These are phyloP conservation scores for Solanum peruvianum DNA, from an alignment of 257 asterid genomes.

Conservation along the genomic window DNA sequence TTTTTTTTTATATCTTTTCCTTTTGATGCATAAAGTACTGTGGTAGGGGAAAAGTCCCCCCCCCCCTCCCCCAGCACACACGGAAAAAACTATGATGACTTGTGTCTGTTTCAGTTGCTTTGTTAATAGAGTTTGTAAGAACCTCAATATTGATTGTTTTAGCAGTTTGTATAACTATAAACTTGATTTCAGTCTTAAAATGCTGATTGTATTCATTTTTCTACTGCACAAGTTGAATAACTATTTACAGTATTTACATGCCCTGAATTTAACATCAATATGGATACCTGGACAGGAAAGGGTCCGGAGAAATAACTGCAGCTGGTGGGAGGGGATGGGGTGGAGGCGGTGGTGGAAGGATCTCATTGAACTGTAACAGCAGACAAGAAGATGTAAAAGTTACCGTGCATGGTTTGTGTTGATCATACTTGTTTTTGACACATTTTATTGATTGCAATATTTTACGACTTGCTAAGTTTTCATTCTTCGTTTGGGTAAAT, in stretches of 20 bases:
- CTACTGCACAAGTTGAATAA: not conserved
- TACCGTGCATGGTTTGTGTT: conserved; percentile 67
- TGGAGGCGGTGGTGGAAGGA: conserved; percentile 99
- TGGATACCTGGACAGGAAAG: conserved; percentile 47
- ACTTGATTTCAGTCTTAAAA: not conserved
- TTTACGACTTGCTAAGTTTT: conserved; percentile 6
- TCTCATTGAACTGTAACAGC: conserved; percentile 90
- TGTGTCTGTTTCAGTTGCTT: not conserved
- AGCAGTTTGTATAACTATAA: not conserved
- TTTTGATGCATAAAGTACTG: not conserved
- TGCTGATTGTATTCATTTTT: not conserved
- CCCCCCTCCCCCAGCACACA: not conserved
- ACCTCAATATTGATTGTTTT: not conserved
- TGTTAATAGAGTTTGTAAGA: not conserved
- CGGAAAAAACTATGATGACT: too few species aligned
- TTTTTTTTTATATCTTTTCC: not conserved
- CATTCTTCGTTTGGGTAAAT: not conserved
- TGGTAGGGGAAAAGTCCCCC: not conserved
- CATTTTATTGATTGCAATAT: conserved; percentile 10
- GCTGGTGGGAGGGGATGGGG: conserved; percentile 98
- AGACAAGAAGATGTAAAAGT: conserved; percentile 91
- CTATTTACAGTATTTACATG: not conserved
- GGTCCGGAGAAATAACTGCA: conserved; percentile 73
- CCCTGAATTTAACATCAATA: conserved; percentile 2
- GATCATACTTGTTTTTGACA: conserved; percentile 13